These are phyloP conservation scores for Harringtonia lauricola DNA, from an alignment of 2,329 filamentous ascomycete genomes.

Conservation along the genomic window DNA sequence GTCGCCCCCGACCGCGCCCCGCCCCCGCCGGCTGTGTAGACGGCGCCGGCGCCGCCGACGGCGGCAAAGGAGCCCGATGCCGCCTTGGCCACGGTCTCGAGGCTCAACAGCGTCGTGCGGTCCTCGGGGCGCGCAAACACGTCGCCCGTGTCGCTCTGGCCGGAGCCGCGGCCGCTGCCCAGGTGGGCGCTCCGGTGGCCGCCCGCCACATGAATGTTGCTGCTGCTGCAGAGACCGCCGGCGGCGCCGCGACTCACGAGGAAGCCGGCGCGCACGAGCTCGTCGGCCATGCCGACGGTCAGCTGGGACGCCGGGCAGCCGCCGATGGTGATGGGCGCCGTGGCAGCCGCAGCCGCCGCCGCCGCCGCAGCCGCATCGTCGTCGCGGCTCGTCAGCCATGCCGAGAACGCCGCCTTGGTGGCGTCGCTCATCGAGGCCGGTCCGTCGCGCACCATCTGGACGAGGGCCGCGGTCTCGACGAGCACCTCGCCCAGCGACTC, in stretches of 20 bases:
- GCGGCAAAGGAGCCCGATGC: constrained; percentile 59
- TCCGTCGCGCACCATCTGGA: constrained; percentile 30
- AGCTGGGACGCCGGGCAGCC: constrained; percentile 18
- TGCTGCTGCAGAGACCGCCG: constrained; percentile 9
- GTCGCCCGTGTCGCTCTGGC: constrained; percentile 16
- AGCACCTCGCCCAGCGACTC: constrained; percentile 42
- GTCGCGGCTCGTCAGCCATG: constrained; percentile 37
- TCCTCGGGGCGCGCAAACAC: constrained; percentile 39
- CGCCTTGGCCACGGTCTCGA: constrained; percentile 52
- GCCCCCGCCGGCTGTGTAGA: constrained; percentile 52
- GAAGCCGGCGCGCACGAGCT: constrained; percentile 56
- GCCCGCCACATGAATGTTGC: constrained; percentile 21
- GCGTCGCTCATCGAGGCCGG: constrained; percentile 22
- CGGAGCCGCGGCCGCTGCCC: neutral
- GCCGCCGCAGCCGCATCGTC: constrained; percentile 25
- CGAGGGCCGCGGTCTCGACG: constrained; percentile 45
- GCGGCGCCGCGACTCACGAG: constrained; percentile 38
- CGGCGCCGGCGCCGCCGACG: constrained; percentile 55
- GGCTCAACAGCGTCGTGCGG: constrained; percentile 43
- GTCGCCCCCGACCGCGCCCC: constrained; percentile 25
- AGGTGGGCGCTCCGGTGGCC: constrained; percentile 11
- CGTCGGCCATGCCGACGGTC: constrained; percentile 34
- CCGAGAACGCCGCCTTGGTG: constrained; percentile 39
- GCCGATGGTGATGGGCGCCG: constrained; percentile 6
- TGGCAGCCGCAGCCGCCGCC: constrained; percentile 13